Base-by-base conservation (phyloP, 805 yeast genomes). In the Pichia heedii region DNA sequence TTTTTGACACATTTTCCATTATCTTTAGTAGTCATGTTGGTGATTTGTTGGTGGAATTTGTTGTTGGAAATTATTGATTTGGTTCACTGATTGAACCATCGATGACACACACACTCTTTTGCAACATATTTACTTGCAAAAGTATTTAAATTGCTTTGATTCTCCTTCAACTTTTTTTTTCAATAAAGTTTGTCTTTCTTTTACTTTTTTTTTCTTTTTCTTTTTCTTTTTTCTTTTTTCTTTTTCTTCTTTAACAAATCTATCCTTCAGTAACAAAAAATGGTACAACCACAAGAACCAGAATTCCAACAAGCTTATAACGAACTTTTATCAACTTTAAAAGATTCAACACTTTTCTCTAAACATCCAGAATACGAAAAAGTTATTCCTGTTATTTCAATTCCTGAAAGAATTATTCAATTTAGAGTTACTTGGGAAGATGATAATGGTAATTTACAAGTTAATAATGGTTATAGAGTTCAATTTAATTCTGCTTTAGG, bases 351-450 rank as follows among this genome's bases (percentile, higher is more conserved):
- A 53, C 74, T 90, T 51, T 90, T 93, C 74, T 71, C 76, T 55
- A 76, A 85, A 70, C 80, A 84, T 65, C 98, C 98, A 58, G 81
- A 87, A 65, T 87, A 87, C 66, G 81, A 84, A 70, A 81, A 79
- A 64, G 93, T 86, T 41, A 75, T 90, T 51, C 87, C 90, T 46
- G 88, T 90, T 52, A 84, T 89, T 50, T 84, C 96, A 42, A 78
- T 89, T 48, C 98, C 98, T 54, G 97, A 90, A 76, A 82, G 97
- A 71, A 73, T 88, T 58, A 80, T 93, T 64, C 96, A 88, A 70
- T 90, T 90, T 84, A 83, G 97, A 73, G 97, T 93, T 45, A 77
- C 83, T 44, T 90, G 98, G 98, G 97, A 93, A 72, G 86, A 90
- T 65, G 98, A 93, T 73, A 71, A 80, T 56, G 95, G 96, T 58